phyloP scores from a whole-genome alignment of 441 rosid genomes.

The Populus hybrid region DNA sequence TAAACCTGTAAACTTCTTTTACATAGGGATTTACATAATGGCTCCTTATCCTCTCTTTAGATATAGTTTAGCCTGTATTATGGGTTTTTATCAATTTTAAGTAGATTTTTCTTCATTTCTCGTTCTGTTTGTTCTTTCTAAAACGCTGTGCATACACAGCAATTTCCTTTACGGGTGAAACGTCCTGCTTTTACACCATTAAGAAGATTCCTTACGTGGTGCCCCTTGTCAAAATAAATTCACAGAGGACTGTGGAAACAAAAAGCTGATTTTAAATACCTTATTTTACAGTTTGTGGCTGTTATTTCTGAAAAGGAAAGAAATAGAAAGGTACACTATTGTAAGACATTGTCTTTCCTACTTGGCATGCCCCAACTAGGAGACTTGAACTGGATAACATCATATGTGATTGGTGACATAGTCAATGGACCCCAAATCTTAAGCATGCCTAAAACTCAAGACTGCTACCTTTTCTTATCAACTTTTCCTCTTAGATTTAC shows the following conservation, averaged over 20 bases:
- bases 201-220: not conserved
- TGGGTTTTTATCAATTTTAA: not conserved
- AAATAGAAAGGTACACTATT: not conserved
- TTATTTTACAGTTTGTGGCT: not conserved
- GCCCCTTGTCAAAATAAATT: not conserved
- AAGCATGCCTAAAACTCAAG: not conserved
- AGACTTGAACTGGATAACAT: not conserved
- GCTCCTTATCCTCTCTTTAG: not conserved
- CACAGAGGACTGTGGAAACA: not conserved
- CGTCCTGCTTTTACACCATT: not conserved
- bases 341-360: not conserved
- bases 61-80: not conserved
- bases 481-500: not conserved
- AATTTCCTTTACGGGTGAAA: not conserved
- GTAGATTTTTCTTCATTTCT: not conserved
- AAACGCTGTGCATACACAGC: not conserved
- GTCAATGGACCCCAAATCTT: not conserved
- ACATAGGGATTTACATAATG: not conserved
- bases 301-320: not conserved
- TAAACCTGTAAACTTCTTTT: not conserved
- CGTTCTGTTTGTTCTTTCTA: not conserved
- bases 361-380: not conserved
- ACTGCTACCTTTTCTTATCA: not conserved
- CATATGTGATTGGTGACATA: not conserved
- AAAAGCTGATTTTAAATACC: not conserved